Evolutionary conservation across 345 rosid species (phyloP), one percentile per base, ranked within the genome.

Genomic region (Eucalyptus leucophloia): DNA sequence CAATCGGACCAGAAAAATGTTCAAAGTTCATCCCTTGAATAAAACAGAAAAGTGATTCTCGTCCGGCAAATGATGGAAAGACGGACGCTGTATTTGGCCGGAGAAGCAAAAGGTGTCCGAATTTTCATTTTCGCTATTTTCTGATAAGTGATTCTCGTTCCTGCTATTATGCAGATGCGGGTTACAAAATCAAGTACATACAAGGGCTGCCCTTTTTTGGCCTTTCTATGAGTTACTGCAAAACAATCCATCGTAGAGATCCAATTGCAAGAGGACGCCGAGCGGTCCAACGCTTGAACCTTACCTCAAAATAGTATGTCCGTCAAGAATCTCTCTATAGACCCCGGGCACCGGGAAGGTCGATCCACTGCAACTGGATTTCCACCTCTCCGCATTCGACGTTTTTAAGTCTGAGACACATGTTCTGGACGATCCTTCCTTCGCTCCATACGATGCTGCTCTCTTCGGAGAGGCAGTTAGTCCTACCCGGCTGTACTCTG

Each of bases 341-440:
- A 32, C 88, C 92, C 62, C 51, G 89, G 85, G 67, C 60, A 26
- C 90, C 90, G 14, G 92, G 92, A 45, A 89, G 90, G 30, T 92
- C 92, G 40, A 94, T 93, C 94, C 95, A 94, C 53, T 90, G 92
- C 86, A 93, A 91, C 80, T 92, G 93, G 82, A 93, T 90, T 72
- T 94, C 92, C 56, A 92, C 92, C 86, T 94, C 94, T 9, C 95
- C 93, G 54, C 94, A 92, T 88, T 94, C 95, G 18, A 93, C 94
- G 62, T 94, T 94, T 77, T 88, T 86, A n/a, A 94, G 86, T 62
- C 94, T 91, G 47, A 94, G 92, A 87, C 89, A 91, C 86, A 93
- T n/a, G 50, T 90, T 91, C 77, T 94, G 93, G 47, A 91, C 67
- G 45, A 91, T 86, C 80, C 88, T 91, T 85, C 91, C 90, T 7